Evolutionary conservation across 345 rosid species (phyloP).

Genomic region (Pseudoturritis turrita): DNA sequence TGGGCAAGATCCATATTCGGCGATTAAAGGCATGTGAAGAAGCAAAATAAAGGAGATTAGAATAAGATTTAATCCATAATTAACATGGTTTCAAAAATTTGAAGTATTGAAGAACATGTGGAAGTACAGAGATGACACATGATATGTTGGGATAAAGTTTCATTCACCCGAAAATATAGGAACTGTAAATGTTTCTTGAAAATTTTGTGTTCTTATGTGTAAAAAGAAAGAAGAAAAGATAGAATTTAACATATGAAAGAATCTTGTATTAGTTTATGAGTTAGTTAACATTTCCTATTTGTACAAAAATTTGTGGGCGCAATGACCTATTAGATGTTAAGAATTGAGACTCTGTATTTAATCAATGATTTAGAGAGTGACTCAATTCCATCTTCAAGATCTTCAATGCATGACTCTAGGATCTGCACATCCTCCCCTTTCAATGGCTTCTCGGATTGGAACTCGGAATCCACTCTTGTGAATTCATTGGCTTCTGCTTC

Average conservation of each 20-base stretch:
- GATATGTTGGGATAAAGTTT: too few species aligned
- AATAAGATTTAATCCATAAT: too few species aligned
- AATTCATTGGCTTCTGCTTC: constrained; percentile 37
- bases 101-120: too few species aligned
- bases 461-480: constrained; percentile 21
- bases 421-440: constrained; percentile 26
- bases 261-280: neutral
- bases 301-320: constrained; percentile 18
- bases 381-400: constrained; percentile 45
- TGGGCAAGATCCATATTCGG: too few species aligned
- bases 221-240: neutral
- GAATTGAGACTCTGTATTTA: constrained; percentile 40
- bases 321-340: constrained; percentile 31
- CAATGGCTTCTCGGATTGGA: constrained; percentile 17
- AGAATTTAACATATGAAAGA: neutral
- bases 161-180: too few species aligned
- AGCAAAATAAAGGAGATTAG: too few species aligned
- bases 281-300: neutral
- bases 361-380: constrained; percentile 37
- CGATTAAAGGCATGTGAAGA: too few species aligned
- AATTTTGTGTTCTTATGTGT: too few species aligned
- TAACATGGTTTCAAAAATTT: too few species aligned
- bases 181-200: too few species aligned
- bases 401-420: constrained; percentile 39
- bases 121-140: too few species aligned